Percentiles rank a stretch among this genome's conserved stretches.
Conservation (phyloP, 352 stramenopile species). For the Pythium utonaiense region DNA sequence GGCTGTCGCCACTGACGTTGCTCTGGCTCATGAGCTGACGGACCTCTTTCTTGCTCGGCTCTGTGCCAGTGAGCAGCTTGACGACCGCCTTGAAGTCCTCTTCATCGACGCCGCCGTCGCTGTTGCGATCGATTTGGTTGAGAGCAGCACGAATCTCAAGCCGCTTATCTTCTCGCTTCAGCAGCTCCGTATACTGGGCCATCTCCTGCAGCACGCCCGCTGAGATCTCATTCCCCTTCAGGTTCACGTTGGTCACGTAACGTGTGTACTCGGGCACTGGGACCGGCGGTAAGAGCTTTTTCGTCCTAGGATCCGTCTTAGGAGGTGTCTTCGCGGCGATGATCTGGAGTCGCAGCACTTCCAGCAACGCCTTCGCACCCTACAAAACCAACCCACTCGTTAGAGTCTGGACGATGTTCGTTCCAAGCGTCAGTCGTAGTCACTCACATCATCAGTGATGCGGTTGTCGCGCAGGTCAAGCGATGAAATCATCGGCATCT, state of each 20-base stretch:
- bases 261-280: constrained; percentile 53
- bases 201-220: constrained; percentile 53
- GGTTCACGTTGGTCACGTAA: constrained; percentile 68
- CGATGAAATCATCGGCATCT: constrained; percentile 73
- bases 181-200: constrained; percentile 67
- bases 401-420: neutral
- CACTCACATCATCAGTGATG: constrained; percentile 70
- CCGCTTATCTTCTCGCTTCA: constrained; percentile 72
- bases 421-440: neutral
- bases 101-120: constrained; percentile 53
- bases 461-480: constrained; percentile 76
- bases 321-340: constrained; percentile 61
- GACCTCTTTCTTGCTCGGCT: constrained; percentile 77
- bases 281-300: constrained; percentile 36
- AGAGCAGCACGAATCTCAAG: constrained; percentile 73
- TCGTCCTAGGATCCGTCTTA: constrained; percentile 47
- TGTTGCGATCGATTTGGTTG: constrained; percentile 69
- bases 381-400: constrained; percentile 17
- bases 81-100: constrained; percentile 76
- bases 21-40: constrained; percentile 60
- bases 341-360: constrained; percentile 77
- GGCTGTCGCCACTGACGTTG: constrained; percentile 34
- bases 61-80: constrained; percentile 66
- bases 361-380: constrained; percentile 65
- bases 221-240: constrained; percentile 81